Evolutionary conservation across 257 asterid species (phyloP).

Genomic region (Scutellaria galericulata): DNA sequence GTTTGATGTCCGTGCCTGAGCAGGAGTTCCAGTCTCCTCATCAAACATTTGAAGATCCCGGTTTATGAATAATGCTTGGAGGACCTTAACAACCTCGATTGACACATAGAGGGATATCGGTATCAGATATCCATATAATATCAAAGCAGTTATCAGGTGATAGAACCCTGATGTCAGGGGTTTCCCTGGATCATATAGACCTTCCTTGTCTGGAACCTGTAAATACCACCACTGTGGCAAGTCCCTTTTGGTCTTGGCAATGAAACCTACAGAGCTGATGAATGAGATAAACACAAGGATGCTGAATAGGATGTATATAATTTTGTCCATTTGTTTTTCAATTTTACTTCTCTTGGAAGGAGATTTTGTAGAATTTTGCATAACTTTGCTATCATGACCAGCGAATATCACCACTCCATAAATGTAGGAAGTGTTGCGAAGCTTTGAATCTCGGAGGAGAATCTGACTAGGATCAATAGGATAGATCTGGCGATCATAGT

Average conservation of each 20-base stretch:
- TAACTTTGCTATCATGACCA: conserved; percentile 94
- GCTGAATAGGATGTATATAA: conserved; percentile 88
- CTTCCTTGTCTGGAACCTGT: conserved; percentile 61
- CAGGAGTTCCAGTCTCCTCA: conserved; percentile 96
- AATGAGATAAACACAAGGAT: conserved; percentile 81
- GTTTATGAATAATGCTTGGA: conserved; percentile 93
- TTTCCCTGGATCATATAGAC: conserved; percentile 62
- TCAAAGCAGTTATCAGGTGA: conserved; percentile 92
- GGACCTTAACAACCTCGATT: conserved; percentile 93
- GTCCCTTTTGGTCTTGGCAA: conserved; percentile 68
- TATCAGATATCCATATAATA: conserved; percentile 88
- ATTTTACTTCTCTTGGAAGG: conserved; percentile 94
- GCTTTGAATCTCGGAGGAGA: conserved; percentile 96
- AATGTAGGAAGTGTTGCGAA: conserved; percentile 77
- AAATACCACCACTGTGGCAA: conserved; percentile 94
- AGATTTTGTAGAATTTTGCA: conserved; percentile 92
- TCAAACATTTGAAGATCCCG: conserved; percentile 86
- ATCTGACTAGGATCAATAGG: conserved; percentile 96
- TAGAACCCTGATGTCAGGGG: conserved; percentile 75
- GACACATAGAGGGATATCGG: conserved; percentile 98
- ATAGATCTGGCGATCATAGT: conserved; percentile 74
- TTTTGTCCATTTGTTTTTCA: conserved; percentile 94
- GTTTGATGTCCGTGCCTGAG: conserved; percentile 95
- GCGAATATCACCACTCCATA: conserved; percentile 95
- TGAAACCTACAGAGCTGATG: conserved; percentile 89